Percentiles rank a stretch among this genome's conserved stretches.
These are phyloP conservation scores for Dimocarpus longan DNA, from an alignment of 345 rosid species.

Conservation along the genomic window DNA sequence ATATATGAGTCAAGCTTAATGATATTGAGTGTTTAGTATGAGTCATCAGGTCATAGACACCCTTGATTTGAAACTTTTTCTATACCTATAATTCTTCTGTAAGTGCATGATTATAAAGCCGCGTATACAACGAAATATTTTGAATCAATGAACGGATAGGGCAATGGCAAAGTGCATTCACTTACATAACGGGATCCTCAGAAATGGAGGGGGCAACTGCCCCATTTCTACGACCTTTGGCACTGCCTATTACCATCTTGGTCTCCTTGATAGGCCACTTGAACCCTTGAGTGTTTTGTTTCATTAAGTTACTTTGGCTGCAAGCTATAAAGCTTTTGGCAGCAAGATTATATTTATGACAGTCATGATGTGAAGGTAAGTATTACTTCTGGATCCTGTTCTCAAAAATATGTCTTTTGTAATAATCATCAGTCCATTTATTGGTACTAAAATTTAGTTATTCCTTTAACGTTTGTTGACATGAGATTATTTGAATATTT, in stretches of 20 bases:
- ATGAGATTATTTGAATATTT: neutral
- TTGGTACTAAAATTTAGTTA: neutral
- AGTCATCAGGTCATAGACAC: neutral
- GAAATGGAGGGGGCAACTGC: neutral
- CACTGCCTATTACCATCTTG: neutral
- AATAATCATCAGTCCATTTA: neutral
- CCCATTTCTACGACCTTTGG: neutral
- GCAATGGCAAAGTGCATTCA: neutral
- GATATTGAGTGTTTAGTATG: too few relatives aligned
- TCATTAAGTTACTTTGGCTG: neutral
- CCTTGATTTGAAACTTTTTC: too few relatives aligned
- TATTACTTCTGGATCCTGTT: neutral
- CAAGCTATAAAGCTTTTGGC: neutral
- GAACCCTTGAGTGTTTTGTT: neutral
- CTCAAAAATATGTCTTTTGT: neutral
- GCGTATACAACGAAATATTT: too few relatives aligned
- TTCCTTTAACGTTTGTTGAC: neutral
- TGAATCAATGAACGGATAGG: neutral
- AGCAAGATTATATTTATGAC: neutral
- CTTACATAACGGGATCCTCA: neutral
- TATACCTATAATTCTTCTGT: neutral
- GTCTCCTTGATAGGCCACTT: neutral
- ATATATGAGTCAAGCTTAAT: neutral
- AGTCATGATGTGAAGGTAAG: neutral
- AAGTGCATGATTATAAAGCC: neutral